These are phyloP conservation scores for Sugiyamaella marilandica DNA, from an alignment of 805 yeast species.

Conservation along the genomic window DNA sequence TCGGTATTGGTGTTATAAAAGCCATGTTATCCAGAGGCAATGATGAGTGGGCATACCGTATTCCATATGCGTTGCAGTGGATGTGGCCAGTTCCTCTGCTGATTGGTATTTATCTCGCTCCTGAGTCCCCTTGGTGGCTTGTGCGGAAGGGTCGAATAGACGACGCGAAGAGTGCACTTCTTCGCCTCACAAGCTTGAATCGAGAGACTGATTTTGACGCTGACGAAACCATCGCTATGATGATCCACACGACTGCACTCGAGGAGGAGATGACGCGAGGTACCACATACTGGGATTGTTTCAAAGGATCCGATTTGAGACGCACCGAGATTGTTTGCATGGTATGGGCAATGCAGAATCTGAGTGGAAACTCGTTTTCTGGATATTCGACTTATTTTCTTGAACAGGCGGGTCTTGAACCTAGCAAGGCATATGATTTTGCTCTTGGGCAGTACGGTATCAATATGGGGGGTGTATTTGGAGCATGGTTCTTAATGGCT, in stretches of 20 bases:
- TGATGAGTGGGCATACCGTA: conserved; percentile 41
- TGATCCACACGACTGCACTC: conserved; percentile 41
- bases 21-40: conserved; percentile 6
- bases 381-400: conserved; percentile 45
- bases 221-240: conserved; percentile 39
- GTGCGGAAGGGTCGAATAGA: conserved; percentile 38
- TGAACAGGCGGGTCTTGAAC: conserved; percentile 37
- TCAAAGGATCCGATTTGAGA: conserved; percentile 43
- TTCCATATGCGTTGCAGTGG: conserved; percentile 61
- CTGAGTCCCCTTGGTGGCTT: conserved; percentile 53
- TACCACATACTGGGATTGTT: conserved; percentile 37
- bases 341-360: conserved; percentile 44
- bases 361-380: conserved; percentile 34
- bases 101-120: conserved; percentile 40
- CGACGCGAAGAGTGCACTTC: conserved; percentile 41
- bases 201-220: not conserved
- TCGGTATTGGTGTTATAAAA: conserved; percentile 46
- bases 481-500: conserved; percentile 17
- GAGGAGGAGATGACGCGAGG: conserved; percentile 20
- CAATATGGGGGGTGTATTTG: conserved; percentile 41
- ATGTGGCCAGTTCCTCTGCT: conserved; percentile 51
- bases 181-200: conserved; percentile 28
- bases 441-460: conserved; percentile 44
- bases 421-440: conserved; percentile 39
- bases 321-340: conserved; percentile 47